phyloP scores from a whole-genome alignment of 495 filamentous ascomycete genomes.

The Lophium mytilinum region DNA sequence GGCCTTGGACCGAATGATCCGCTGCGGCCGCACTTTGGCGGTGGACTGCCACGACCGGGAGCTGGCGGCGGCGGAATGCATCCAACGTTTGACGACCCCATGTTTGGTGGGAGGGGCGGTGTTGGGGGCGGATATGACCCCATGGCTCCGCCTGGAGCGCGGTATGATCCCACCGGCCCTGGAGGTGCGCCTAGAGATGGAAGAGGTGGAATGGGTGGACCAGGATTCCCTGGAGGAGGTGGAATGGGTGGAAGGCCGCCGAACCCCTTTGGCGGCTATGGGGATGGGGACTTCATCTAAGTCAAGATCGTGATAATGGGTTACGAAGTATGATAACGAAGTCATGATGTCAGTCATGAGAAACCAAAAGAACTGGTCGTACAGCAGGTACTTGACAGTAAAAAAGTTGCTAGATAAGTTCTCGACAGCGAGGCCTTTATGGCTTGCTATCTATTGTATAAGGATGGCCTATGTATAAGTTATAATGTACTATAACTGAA shows the following conservation, averaged over 20 bases:
- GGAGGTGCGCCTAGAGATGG: conserved; percentile 50
- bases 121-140: conserved; percentile 42
- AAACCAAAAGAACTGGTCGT: neutral
- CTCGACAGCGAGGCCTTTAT: too few relatives aligned
- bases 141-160: conserved; percentile 51
- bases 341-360: neutral
- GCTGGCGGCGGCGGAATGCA: conserved; percentile 70
- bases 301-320: neutral
- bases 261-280: conserved; percentile 59
- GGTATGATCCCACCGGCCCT: conserved; percentile 80
- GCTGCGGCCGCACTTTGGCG: conserved; percentile 53
- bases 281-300: conserved; percentile 62
- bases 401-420: too few relatives aligned
- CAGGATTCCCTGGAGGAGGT: conserved; percentile 36
- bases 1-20: conserved; percentile 83
- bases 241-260: conserved; percentile 34
- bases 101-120: conserved; percentile 60
- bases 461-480: too few relatives aligned
- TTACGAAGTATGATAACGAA: neutral
- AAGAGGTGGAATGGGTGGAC: conserved; percentile 41
- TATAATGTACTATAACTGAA: too few relatives aligned
- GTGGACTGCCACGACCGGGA: conserved; percentile 41
- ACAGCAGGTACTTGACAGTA: too few relatives aligned
- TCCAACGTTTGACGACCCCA: conserved; percentile 86
- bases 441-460: too few relatives aligned